Evolutionary conservation across 768 basidiomycete species (phyloP).

Genomic region (Lepiota brunneoincarnata): DNA sequence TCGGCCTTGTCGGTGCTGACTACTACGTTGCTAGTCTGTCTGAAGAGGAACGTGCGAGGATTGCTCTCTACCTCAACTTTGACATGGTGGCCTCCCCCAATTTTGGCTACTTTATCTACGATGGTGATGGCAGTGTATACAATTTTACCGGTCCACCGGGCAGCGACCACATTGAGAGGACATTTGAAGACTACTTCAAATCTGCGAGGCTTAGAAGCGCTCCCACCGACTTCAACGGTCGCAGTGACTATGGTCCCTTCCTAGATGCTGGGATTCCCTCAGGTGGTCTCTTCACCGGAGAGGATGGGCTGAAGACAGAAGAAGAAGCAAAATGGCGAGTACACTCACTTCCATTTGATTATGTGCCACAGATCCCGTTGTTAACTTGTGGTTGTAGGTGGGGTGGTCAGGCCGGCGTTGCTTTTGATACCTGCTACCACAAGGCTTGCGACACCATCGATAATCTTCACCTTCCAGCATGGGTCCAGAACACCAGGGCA

Average conservation of each 20-base stretch:
- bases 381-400: slow-evolving; percentile 17
- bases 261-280: slow-evolving; percentile 27
- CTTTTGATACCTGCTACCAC: slow-evolving; percentile 30
- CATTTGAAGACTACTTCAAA: slow-evolving; percentile 25
- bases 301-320: slow-evolving; percentile 26
- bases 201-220: slow-evolving; percentile 18
- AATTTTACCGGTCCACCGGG: slow-evolving; percentile 26
- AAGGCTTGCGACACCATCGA: slow-evolving; percentile 24
- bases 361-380: not conserved
- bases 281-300: slow-evolving; percentile 29
- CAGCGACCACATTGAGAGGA: slow-evolving; percentile 27
- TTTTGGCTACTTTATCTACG: slow-evolving; percentile 25
- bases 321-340: slow-evolving; percentile 22
- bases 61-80: slow-evolving; percentile 33
- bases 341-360: not conserved
- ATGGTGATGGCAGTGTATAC: slow-evolving; percentile 29
- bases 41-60: slow-evolving; percentile 21
- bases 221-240: slow-evolving; percentile 23
- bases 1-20: slow-evolving; percentile 27
- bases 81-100: slow-evolving; percentile 35
- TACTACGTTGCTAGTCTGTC: slow-evolving; percentile 27
- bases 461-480: slow-evolving; percentile 23
- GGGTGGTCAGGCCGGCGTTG: slow-evolving; percentile 26
- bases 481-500: slow-evolving; percentile 22
- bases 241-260: slow-evolving; percentile 31